Percentiles rank a stretch among this genome's conserved stretches.
Evolutionary conservation across 1,284 basidiomycete genomes (phyloP).

Genomic region (Papiliotrema flavescens): DNA sequence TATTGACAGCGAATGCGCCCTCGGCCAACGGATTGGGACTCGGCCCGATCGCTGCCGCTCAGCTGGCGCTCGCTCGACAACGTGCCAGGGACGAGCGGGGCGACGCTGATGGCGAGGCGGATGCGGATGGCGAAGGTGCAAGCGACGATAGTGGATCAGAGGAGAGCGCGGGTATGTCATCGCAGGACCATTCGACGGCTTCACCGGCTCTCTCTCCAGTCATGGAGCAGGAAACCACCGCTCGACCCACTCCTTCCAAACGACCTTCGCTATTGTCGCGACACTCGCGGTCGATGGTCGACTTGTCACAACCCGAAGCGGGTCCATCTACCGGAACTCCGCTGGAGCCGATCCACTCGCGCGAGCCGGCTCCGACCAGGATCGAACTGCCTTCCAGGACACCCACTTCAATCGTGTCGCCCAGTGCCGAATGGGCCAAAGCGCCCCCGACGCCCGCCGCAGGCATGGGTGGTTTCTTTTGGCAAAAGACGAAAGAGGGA

Average conservation of each 20-base stretch:
- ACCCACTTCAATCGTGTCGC: conserved; percentile 8
- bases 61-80: too few relatives aligned
- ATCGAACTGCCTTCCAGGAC: conserved; percentile 22
- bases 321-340: conserved; percentile 10
- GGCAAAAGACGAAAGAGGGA: conserved; percentile 10
- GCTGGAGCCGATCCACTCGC: conserved; percentile 22
- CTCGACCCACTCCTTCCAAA: conserved; percentile 13
- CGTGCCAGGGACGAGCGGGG: neutral
- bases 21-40: neutral
- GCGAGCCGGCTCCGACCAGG: conserved; percentile 14
- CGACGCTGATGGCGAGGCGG: conserved; percentile 9
- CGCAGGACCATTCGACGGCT: conserved; percentile 6
- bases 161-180: conserved; percentile 1
- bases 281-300: conserved; percentile 59
- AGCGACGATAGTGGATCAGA: conserved; percentile 3
- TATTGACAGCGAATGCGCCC: neutral
- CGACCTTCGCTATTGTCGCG: conserved; percentile 60
- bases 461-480: conserved; percentile 28
- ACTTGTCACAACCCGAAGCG: conserved; percentile 41
- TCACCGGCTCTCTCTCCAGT: conserved; percentile 7
- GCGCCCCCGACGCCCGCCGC: conserved; percentile 43
- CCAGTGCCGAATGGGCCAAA: conserved; percentile 31
- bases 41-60: neutral
- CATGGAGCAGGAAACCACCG: neutral
- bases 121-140: conserved; percentile 16